Percentiles rank a stretch among this genome's conserved stretches.
Evolutionary conservation across 2,329 filamentous ascomycete genomes (phyloP).

Genomic region (Phialophora tarda): DNA sequence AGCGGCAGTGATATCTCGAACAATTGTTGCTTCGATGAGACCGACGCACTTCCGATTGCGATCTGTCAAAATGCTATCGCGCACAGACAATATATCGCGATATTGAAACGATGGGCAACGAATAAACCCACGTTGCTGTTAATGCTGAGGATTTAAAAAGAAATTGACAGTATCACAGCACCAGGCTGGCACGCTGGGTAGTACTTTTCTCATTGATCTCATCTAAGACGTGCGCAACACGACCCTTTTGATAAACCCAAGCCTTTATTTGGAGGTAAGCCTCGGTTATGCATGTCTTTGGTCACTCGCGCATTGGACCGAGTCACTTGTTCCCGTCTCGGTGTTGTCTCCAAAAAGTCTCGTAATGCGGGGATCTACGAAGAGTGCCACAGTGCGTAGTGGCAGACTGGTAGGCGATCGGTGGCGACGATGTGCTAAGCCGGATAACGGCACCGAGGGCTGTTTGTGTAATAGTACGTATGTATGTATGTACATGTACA

Average conservation of each 20-base stretch:
- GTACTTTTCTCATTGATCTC: neutral
- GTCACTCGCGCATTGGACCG: no score
- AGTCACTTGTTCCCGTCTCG: neutral
- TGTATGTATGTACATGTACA: no score
- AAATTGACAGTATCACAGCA: neutral
- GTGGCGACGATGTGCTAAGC: neutral
- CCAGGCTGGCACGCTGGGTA: no score
- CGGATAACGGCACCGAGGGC: neutral
- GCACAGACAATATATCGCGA: no score
- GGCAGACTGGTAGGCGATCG: neutral
- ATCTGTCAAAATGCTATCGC: neutral
- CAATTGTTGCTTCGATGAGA: no score
- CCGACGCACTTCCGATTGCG: neutral
- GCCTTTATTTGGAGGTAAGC: slow-evolving; percentile 6
- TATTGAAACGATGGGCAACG: no score
- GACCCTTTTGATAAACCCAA: neutral
- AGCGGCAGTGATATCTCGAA: neutral
- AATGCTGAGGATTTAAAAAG: no score
- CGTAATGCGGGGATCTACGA: slow-evolving; percentile 6
- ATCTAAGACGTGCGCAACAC: neutral
- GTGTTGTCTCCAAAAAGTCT: neutral
- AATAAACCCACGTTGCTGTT: neutral
- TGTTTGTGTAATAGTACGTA: no score
- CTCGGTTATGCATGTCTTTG: neutral
- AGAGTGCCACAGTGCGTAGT: no score